Evolutionary conservation across 306 rosid genomes (phyloP), one percentile per base, ranked within the genome.

Genomic region (Citrullus amarus): DNA sequence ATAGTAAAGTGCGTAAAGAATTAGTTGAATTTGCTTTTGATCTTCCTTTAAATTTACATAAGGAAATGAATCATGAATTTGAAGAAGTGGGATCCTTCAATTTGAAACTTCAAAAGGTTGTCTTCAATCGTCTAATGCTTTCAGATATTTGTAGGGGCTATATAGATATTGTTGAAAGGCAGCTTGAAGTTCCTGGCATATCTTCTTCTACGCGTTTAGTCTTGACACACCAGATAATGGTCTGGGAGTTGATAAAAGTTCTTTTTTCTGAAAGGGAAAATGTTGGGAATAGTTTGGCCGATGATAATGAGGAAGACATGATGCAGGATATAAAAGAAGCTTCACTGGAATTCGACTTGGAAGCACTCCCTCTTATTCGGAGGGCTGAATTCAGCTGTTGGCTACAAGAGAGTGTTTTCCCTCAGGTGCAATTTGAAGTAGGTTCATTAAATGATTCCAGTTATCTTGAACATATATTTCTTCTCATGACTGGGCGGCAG

Each of bases 321-420:
- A 89, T 92, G 93, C 96, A 95, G 86, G 96, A 95, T 78, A 69
- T 77, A 63, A 89, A 85, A 85, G 93, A 90, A 86, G 81, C 80
- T 83, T 78, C 83, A 85, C 87, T 78, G 48, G 92, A 92, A 84
- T 86, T 83, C 39, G 97, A 95, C 74, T 86, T 16, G 32, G 97
- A 91, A 88, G 97, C 97, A 79, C 91, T 92, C 71, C 96, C 97
- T 79, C 88, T 92, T 48, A 79, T 91, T 79, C 89, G 97, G 79
- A 92, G 98, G 89, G 98, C 98, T 63, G 97, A 91, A 87, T 95
- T 92, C 80, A 92, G 97, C 83, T 89, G 87, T 84, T 95, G 98
- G 98, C 79, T 95, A 89, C 96, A 92, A 80, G 98, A 92, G 86
- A 89, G 96, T 86, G 97, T 95, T 62, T 82, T 88, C 55, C 83